phyloP scores from a whole-genome alignment of 768 basidiomycete genomes.

The Udeniomyces megalosporus region DNA sequence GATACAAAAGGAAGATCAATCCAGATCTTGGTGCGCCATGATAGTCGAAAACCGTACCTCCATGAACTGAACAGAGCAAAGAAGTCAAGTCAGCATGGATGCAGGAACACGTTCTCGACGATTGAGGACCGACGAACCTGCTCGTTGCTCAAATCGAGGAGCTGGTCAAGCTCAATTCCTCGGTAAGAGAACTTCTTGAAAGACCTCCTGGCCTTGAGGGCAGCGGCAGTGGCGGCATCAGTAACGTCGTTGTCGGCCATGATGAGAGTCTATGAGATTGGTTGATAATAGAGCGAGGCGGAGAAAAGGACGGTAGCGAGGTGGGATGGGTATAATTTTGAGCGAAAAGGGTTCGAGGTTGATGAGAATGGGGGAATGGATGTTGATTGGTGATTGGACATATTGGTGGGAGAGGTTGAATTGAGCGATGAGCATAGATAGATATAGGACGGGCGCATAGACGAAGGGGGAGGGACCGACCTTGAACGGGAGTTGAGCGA shows the following conservation, averaged over 20 bases:
- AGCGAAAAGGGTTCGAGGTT: background rate
- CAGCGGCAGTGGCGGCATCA: conserved; percentile 84
- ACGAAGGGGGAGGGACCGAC: background rate
- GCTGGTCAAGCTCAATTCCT: conserved; percentile 94
- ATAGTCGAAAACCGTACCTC: conserved; percentile 46
- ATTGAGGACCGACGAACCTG: conserved; percentile 11
- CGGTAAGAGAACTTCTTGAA: conserved; percentile 99
- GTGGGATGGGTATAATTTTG: background rate
- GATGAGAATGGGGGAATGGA: conserved; percentile 17
- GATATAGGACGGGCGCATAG: too few relatives aligned
- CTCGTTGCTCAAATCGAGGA: conserved; percentile 88
- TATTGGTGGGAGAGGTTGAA: conserved; percentile 17
- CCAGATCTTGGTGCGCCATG: too few relatives aligned
- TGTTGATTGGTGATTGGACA: conserved; percentile 23
- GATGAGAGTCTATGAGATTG: conserved; percentile 25
- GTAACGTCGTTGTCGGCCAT: conserved; percentile 71
- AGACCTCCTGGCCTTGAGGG: conserved; percentile 94
- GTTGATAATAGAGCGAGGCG: background rate
- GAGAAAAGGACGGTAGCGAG: background rate
- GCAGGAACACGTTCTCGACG: too few relatives aligned
- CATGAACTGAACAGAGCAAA: conserved; percentile 41
- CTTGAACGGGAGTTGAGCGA: background rate
- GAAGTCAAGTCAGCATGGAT: background rate
- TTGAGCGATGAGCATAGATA: too few relatives aligned
- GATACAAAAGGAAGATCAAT: too few relatives aligned